Evolutionary conservation across 2,329 filamentous ascomycete species (phyloP), one percentile per base, ranked within the genome.

Genomic region (Nakataea oryzae): DNA sequence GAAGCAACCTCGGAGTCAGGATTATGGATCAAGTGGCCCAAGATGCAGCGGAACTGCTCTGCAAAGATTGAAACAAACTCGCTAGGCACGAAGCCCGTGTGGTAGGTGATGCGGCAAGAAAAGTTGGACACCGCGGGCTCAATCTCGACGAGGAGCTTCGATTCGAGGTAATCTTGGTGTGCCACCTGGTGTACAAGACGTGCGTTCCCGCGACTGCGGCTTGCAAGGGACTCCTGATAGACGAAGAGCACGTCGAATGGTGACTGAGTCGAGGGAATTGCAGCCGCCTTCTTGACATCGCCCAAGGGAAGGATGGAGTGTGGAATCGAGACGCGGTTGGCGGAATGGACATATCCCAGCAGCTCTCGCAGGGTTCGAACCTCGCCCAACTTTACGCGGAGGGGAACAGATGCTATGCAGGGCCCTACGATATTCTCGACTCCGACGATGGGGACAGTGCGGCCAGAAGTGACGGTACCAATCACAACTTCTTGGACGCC

Each of bases 201-300:
- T 7, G 26, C 11, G 24, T 29, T 24, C 1, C 26, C 5, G 26
- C 26, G 26, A 2, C 70, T 47, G 3, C 72, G 67, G 1, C 28
- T 54, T 1, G 65, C 64, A 1, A 88, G 76, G 0, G 87, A 89
- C 69, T 96, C 88, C 68, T 97, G 93, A 79, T 93, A 97, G 0
- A 93, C 86, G 68, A 96, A 87, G 0, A 96, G 76, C 0, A 87
- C 81, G 66, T 96, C 90, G 67, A 93, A 96, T 0, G 96, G 73
- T 1, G 75, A 74, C 54, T 84, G 79, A 0, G 80, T 77, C 0
- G 84, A 78, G 30, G 79, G 74, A 0, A 88, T 64, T 0, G 80
- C 81, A 3, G 81, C 82, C 1, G 81, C 73, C 66, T 82, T 84
- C 68, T 85, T 87, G 66, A 96, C 90, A 2, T 91, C 85, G 0